A percentile compares a stretch with the other conserved stretches of the same genome.
Evolutionary conservation across 345 rosid species (phyloP).

Genomic region (Carallia pectinifolia): DNA sequence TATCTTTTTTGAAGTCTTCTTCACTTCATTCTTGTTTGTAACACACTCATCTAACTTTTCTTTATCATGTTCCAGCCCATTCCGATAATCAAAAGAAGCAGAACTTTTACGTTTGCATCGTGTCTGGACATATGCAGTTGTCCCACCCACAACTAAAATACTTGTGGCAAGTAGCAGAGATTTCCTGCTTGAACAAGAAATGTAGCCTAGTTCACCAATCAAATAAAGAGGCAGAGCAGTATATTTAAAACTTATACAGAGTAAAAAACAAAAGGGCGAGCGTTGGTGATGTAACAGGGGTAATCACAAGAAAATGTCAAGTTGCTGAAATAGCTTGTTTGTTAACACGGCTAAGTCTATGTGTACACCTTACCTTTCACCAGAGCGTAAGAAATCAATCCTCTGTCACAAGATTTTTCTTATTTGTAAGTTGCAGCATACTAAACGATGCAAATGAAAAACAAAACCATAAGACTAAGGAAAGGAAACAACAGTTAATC

Average conservation of each 20-base stretch:
- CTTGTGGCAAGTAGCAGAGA: slow-evolving; percentile 75
- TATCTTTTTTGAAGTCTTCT: slow-evolving; percentile 48
- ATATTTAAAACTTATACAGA: neutral
- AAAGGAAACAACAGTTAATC: neutral
- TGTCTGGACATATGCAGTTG: slow-evolving; percentile 73
- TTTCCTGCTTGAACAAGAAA: slow-evolving; percentile 51
- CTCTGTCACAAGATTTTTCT: neutral
- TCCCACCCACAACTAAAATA: slow-evolving; percentile 78
- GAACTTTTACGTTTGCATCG: slow-evolving; percentile 39
- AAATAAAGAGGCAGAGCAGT: neutral
- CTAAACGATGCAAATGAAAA: neutral
- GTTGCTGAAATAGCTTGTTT: too few relatives aligned
- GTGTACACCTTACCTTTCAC: too few relatives aligned
- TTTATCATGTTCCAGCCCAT: slow-evolving; percentile 48
- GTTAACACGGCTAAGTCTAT: too few relatives aligned
- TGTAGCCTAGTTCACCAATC: slow-evolving; percentile 3
- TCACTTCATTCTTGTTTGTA: slow-evolving; percentile 31
- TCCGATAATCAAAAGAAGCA: slow-evolving; percentile 38
- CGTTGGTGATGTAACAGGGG: neutral
- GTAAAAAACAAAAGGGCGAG: neutral
- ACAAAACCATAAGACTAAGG: neutral
- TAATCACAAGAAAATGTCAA: too few relatives aligned
- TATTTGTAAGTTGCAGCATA: neutral
- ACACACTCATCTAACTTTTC: slow-evolving; percentile 37
- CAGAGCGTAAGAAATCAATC: neutral